These are phyloP conservation scores for Verticillium nubilum DNA, from an alignment of 2,329 filamentous ascomycete species.

Conservation along the genomic window DNA sequence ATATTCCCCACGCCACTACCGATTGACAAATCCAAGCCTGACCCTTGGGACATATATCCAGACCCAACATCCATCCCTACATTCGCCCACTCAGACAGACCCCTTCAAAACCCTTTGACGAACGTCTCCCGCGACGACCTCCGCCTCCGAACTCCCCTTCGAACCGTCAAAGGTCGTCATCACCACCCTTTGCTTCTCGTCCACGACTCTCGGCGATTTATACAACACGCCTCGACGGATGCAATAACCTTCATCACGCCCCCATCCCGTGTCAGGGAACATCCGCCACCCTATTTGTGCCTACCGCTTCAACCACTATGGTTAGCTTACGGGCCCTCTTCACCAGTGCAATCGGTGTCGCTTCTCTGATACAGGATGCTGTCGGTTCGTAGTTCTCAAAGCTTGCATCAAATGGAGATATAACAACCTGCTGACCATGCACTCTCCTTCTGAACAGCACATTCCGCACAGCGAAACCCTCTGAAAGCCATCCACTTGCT, in stretches of 20 bases:
- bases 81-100: background rate
- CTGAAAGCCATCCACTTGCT: conserved; percentile 68
- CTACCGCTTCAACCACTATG: conserved; percentile 17
- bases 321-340: conserved; percentile 24
- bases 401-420: background rate
- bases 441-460: conserved; percentile 36
- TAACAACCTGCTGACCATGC: background rate
- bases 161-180: background rate
- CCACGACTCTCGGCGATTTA: background rate
- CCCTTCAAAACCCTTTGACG: background rate
- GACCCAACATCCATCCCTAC: background rate
- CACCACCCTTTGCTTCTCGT: background rate
- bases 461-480: conserved; percentile 71
- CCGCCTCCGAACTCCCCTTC: background rate
- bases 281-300: conserved; percentile 5
- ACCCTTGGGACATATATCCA: background rate
- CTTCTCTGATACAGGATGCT: conserved; percentile 22
- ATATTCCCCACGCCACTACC: background rate
- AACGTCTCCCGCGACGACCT: background rate
- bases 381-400: conserved; percentile 19
- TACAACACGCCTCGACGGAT: background rate
- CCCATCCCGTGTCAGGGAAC: conserved; percentile 10
- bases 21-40: background rate
- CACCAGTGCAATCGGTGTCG: conserved; percentile 22
- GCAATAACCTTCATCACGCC: conserved; percentile 2